phyloP scores from a whole-genome alignment of 495 filamentous ascomycete genomes.

The Geoglossum glabrum region DNA sequence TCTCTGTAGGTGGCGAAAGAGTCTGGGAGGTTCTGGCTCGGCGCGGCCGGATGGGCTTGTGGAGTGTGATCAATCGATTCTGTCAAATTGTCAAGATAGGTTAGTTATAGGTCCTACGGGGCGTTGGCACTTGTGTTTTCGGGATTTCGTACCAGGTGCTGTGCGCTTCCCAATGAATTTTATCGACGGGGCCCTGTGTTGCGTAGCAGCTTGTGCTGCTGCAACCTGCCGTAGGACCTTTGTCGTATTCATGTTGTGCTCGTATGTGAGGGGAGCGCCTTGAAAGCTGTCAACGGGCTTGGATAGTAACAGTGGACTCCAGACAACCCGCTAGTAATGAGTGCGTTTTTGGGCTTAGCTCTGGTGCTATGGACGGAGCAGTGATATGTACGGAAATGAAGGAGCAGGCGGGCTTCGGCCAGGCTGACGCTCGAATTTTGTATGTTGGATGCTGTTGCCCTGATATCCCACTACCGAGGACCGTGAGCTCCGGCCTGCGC shows the following conservation, averaged over 20 bases:
- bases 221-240: constrained; percentile 36
- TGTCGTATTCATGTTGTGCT: constrained; percentile 41
- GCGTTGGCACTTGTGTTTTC: constrained; percentile 7
- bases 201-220: constrained; percentile 22
- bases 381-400: neutral
- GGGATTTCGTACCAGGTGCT: constrained; percentile 43
- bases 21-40: constrained; percentile 36
- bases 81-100: constrained; percentile 15
- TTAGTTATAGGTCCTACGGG: neutral
- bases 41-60: constrained; percentile 36
- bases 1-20: constrained; percentile 82
- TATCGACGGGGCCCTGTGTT: constrained; percentile 60
- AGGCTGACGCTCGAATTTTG: neutral
- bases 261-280: neutral
- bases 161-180: constrained; percentile 80
- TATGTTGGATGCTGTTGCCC: neutral
- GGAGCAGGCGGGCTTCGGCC: too few species aligned
- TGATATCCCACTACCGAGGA: neutral
- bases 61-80: constrained; percentile 54
- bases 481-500: neutral
- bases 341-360: neutral
- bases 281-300: neutral
- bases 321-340: neutral
- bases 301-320: neutral
- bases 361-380: neutral